Percentiles rank a stretch among this genome's conserved stretches.
phyloP scores from a whole-genome alignment of 2,329 filamentous ascomycete species.

The Colletotrichum brevisporum region DNA sequence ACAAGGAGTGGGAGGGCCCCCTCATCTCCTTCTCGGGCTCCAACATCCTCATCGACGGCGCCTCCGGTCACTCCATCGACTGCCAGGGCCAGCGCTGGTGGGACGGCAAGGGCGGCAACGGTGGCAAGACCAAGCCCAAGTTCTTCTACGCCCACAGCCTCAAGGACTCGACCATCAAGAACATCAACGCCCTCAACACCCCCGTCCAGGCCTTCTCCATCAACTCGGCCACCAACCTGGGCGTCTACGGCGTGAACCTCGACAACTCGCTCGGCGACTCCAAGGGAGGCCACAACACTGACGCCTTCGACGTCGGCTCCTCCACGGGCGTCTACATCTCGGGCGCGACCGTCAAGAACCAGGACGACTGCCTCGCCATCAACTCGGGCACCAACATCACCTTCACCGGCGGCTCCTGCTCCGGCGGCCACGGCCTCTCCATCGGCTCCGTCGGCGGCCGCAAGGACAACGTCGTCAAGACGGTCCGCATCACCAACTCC shows the following conservation, averaged over 20 bases:
- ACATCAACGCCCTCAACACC: constrained; percentile 57
- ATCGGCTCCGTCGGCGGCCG: constrained; percentile 63
- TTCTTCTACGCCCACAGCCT: constrained; percentile 66
- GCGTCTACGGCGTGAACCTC: constrained; percentile 52
- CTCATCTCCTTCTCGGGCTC: constrained; percentile 73
- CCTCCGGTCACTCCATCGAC: constrained; percentile 66
- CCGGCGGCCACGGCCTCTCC: constrained; percentile 59
- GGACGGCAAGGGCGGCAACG: constrained; percentile 72
- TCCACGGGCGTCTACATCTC: constrained; percentile 65
- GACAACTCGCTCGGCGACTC: constrained; percentile 56
- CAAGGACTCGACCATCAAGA: constrained; percentile 53
- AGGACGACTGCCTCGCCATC: constrained; percentile 73
- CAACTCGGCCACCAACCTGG: constrained; percentile 51
- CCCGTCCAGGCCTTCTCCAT: constrained; percentile 60
- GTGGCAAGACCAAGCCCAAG: constrained; percentile 75
- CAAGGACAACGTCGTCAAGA: constrained; percentile 65
- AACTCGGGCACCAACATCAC: constrained; percentile 67
- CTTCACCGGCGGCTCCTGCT: constrained; percentile 60
- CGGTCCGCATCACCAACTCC: constrained; percentile 64
- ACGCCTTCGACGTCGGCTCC: constrained; percentile 70
- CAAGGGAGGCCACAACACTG: constrained; percentile 65
- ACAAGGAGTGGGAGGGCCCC: constrained; percentile 75
- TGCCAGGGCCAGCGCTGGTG: constrained; percentile 71
- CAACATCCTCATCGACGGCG: constrained; percentile 67
- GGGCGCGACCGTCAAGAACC: constrained; percentile 69